phyloP scores from a whole-genome alignment of 129 eudicot genomes.

The Flaveria trinervia region DNA sequence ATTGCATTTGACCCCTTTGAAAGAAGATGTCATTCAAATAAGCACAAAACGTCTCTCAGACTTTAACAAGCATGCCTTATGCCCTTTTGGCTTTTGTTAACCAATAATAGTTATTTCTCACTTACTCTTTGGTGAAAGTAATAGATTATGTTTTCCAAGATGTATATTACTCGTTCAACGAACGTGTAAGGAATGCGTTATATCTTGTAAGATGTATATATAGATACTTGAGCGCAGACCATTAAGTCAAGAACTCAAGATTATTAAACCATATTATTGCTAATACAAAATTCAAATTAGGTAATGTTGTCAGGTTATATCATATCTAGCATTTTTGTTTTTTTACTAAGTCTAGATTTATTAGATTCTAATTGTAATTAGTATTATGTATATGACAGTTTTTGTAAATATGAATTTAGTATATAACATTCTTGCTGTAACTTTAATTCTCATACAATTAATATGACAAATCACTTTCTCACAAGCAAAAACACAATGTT shows the following conservation, averaged over 20 bases:
- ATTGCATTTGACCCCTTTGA: conserved; percentile 10
- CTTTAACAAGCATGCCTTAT: conserved; percentile 5
- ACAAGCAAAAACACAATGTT: no score
- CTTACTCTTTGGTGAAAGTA: no score
- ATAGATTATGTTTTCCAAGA: neutral
- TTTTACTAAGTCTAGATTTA: no score
- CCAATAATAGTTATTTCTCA: neutral
- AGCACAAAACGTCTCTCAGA: neutral
- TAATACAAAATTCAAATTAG: neutral
- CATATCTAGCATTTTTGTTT: neutral
- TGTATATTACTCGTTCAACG: neutral
- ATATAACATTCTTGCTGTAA: no score
- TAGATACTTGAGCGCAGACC: no score
- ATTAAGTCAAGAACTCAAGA: no score
- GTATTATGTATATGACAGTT: no score
- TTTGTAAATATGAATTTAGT: no score
- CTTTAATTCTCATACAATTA: no score
- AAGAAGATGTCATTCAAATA: neutral
- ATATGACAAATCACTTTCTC: no score
- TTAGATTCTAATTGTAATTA: no score
- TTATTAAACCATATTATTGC: no score
- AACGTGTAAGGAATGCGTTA: neutral
- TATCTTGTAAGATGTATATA: neutral
- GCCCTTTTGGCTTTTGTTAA: neutral
- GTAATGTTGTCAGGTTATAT: neutral